Percentiles rank a stretch among this genome's conserved stretches.
These are phyloP conservation scores for Antrodiella citrinella DNA, from an alignment of 768 basidiomycete genomes.

Conservation along the genomic window DNA sequence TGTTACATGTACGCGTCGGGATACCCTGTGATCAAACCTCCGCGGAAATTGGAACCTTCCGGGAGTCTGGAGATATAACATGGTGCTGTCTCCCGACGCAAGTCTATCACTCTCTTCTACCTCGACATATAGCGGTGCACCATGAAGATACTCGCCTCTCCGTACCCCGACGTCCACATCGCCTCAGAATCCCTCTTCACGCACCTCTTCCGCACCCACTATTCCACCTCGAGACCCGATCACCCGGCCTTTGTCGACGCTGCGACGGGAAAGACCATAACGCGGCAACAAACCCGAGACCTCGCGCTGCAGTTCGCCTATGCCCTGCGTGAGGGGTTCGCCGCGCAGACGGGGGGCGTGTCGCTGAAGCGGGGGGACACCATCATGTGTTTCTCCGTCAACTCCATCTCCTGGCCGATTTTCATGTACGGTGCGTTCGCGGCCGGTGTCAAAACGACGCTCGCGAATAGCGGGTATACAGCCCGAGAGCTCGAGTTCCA, in stretches of 20 bases:
- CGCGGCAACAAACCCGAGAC: slow-evolving; percentile 43
- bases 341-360: slow-evolving; percentile 8
- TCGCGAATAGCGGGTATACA: slow-evolving; percentile 67
- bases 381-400: slow-evolving; percentile 60
- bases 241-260: slow-evolving; percentile 60
- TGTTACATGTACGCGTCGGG: no score
- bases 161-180: slow-evolving; percentile 29
- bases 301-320: slow-evolving; percentile 48
- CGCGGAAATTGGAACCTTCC: no score
- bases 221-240: slow-evolving; percentile 9
- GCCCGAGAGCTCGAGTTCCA: slow-evolving; percentile 64
- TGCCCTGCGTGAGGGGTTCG: slow-evolving; percentile 36
- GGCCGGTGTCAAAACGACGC: slow-evolving; percentile 57
- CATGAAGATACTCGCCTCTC: slow-evolving; percentile 36
- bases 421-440: slow-evolving; percentile 42
- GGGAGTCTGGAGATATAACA: no score
- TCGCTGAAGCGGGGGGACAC: slow-evolving; percentile 45
- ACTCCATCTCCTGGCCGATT: slow-evolving; percentile 49
- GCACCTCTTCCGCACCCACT: slow-evolving; percentile 31
- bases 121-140: not conserved
- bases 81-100: no score
- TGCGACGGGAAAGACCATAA: slow-evolving; percentile 42
- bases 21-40: no score
- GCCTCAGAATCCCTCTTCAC: slow-evolving; percentile 38
- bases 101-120: not conserved